phyloP scores from a whole-genome alignment of 805 yeast species.

The Saccharomycopsis olivae region DNA sequence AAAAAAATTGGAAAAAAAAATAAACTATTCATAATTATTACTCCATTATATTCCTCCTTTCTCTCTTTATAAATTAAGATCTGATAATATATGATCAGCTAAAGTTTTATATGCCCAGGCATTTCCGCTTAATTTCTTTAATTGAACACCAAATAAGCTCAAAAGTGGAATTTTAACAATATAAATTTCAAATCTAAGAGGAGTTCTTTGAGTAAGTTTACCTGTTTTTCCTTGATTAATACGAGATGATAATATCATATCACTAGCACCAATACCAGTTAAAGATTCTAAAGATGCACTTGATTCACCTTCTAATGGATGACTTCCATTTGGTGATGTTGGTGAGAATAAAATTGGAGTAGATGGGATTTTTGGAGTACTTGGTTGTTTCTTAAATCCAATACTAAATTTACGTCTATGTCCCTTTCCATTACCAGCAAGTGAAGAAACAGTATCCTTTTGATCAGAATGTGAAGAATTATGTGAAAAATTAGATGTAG shows the following conservation, averaged over 20 bases:
- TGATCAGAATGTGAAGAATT: conserved; percentile 14
- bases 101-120: conserved; percentile 91
- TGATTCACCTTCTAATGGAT: conserved; percentile 20
- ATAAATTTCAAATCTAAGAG: conserved; percentile 81
- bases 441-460: conserved; percentile 7
- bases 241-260: conserved; percentile 18
- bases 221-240: conserved; percentile 13
- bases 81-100: conserved; percentile 74
- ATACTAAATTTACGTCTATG: conserved; percentile 21
- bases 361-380: conserved; percentile 18
- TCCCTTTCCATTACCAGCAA: conserved; percentile 6
- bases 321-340: conserved; percentile 19
- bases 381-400: conserved; percentile 18
- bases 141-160: conserved; percentile 87
- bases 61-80: conserved; percentile 24
- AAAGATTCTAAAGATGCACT: conserved; percentile 24
- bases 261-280: conserved; percentile 18
- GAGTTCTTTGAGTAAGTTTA: conserved; percentile 32
- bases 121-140: conserved; percentile 86
- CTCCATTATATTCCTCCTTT: too few relatives aligned
- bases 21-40: too few relatives aligned
- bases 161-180: conserved; percentile 87
- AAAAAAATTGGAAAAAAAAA: too few relatives aligned
- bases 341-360: conserved; percentile 24
- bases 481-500: conserved; percentile 15